Percentiles rank a stretch among this genome's conserved stretches.
phyloP scores from a whole-genome alignment of 202 grass and related monocot genomes.

The Carex arenaria region DNA sequence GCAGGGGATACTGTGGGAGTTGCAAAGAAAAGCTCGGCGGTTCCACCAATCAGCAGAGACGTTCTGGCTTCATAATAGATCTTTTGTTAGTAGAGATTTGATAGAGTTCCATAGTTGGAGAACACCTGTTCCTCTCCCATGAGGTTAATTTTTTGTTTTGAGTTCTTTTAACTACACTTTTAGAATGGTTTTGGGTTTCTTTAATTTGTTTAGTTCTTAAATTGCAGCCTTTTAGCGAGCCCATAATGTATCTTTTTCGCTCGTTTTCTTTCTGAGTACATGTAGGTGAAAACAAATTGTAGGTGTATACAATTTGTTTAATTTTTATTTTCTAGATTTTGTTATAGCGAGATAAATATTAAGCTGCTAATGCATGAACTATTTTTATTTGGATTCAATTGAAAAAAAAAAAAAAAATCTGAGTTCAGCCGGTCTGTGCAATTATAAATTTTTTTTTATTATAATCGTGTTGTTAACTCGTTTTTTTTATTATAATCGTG shows the following conservation, averaged over 20 bases:
- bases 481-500: background rate
- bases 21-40: slow-evolving; percentile 63
- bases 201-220: background rate
- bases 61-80: slow-evolving; percentile 86
- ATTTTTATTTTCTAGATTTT: background rate
- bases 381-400: no score
- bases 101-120: slow-evolving; percentile 66
- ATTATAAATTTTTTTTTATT: background rate
- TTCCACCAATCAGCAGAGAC: slow-evolving; percentile 84
- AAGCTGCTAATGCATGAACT: no score
- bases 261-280: background rate
- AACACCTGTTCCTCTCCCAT: slow-evolving; percentile 64
- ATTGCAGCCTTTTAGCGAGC: background rate
- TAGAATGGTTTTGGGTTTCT: background rate
- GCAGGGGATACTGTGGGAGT: slow-evolving; percentile 72
- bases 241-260: background rate
- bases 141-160: slow-evolving; percentile 17
- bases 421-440: no score
- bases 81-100: slow-evolving; percentile 73
- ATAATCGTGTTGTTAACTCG: background rate
- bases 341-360: background rate
- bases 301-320: background rate
- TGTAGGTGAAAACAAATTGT: background rate
- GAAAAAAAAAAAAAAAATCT: no score
- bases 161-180: background rate